Evolutionary conservation across 352 stramenopile genomes (phyloP).

Genomic region (Pythium biforme): DNA sequence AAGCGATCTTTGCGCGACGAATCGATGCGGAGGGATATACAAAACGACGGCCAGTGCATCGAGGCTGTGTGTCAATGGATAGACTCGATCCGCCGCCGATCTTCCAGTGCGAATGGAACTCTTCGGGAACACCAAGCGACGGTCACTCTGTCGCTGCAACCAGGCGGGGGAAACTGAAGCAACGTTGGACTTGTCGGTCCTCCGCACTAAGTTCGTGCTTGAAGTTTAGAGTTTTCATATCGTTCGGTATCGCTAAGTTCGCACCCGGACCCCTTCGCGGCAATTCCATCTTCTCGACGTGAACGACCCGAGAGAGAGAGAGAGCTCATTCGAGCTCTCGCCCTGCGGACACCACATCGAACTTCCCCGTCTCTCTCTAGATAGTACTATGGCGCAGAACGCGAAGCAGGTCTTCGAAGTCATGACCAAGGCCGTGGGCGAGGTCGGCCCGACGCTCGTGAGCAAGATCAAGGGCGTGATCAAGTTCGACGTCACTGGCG

Average conservation of each 20-base stretch:
- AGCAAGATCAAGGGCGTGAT: constrained; percentile 77
- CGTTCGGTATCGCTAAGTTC: constrained; percentile 19
- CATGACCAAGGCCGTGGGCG: constrained; percentile 66
- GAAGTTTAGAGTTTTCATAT: constrained; percentile 20
- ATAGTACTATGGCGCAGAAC: constrained; percentile 34
- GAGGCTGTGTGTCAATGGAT: too few species aligned
- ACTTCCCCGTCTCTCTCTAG: background rate
- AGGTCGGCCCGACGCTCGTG: constrained; percentile 68
- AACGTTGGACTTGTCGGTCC: background rate
- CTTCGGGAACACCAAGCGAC: too few species aligned
- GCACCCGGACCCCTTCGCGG: background rate
- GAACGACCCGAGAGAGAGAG: constrained; percentile 8
- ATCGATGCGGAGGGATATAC: too few species aligned
- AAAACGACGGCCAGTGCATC: too few species aligned
- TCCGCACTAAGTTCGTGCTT: constrained; percentile 15
- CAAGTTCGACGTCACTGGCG: constrained; percentile 74
- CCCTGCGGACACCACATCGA: background rate
- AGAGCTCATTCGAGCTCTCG: constrained; percentile 20
- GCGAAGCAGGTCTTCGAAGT: constrained; percentile 67
- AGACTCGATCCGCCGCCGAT: too few species aligned
- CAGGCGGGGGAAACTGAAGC: background rate
- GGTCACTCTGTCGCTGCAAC: too few species aligned
- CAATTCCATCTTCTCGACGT: constrained; percentile 22
- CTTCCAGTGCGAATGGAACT: too few species aligned
- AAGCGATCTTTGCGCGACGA: too few species aligned